Evolutionary conservation across 345 rosid species (phyloP).

Genomic region (Sapria himalayana): DNA sequence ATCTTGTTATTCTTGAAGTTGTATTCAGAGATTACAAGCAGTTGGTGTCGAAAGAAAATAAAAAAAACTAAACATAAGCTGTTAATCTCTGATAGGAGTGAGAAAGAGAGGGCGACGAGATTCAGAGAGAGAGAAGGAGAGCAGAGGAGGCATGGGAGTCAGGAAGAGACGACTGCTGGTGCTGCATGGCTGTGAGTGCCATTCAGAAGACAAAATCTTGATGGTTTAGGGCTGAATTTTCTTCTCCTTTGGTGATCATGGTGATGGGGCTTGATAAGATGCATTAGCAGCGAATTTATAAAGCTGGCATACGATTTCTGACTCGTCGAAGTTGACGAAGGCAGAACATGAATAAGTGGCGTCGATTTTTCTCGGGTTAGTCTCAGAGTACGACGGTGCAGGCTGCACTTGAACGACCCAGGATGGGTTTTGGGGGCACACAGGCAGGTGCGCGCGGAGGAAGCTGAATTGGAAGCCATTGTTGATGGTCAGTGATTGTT

Average conservation of each 20-base stretch:
- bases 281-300: conserved; percentile 10
- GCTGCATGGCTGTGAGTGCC: no score
- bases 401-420: conserved; percentile 18
- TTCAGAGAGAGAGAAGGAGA: no score
- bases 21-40: no score
- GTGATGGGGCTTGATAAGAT: conserved; percentile 18
- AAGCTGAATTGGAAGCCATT: neutral
- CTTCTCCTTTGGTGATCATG: conserved; percentile 19
- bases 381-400: conserved; percentile 7
- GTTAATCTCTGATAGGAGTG: no score
- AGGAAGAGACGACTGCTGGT: no score
- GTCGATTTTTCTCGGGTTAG: neutral
- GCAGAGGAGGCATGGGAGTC: no score
- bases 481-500: no score
- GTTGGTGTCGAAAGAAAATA: no score
- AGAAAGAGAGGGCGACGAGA: no score
- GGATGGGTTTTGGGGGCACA: conserved; percentile 20
- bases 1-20: no score
- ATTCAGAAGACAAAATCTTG: conserved; percentile 18
- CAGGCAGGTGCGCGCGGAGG: conserved; percentile 9
- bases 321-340: conserved; percentile 1
- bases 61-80: no score
- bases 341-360: neutral
- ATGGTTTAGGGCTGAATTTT: conserved; percentile 20
- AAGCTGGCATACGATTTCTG: conserved; percentile 4